Evolutionary conservation across 2,329 filamentous ascomycete species (phyloP).

Genomic region (Chaetomiaceae sp.): DNA sequence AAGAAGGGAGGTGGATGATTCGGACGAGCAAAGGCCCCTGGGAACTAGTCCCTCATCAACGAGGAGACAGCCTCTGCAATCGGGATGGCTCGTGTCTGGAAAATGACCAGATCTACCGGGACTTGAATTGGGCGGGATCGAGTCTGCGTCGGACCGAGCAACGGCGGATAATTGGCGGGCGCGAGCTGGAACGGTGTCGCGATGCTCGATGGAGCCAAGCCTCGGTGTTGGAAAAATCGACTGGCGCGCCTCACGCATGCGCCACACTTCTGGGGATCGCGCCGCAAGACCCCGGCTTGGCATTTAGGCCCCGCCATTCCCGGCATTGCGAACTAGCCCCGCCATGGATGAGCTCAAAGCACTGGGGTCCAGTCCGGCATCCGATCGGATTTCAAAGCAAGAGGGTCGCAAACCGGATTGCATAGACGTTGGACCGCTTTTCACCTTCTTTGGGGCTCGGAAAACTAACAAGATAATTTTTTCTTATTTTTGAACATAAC

Average conservation of each 20-base stretch:
- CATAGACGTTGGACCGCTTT: not conserved
- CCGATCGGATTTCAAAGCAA: constrained; percentile 18
- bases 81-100: not conserved
- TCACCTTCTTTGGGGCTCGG: too few species aligned
- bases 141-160: not conserved
- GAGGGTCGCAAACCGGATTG: not conserved
- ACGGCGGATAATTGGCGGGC: constrained; percentile 7
- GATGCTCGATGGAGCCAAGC: constrained; percentile 12
- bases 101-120: not conserved
- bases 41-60: constrained; percentile 33
- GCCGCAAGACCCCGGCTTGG: not conserved
- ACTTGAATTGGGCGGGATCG: not conserved
- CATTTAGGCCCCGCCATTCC: too few species aligned
- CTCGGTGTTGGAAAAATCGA: constrained; percentile 13
- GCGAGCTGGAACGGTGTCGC: constrained; percentile 8
- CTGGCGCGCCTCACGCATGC: constrained; percentile 11
- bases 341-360: constrained; percentile 1
- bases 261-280: constrained; percentile 4
- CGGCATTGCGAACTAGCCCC: constrained; percentile 10
- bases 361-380: not conserved
- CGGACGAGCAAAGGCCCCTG: constrained; percentile 16
- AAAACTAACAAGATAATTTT: too few species aligned
- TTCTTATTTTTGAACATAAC: too few species aligned
- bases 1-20: constrained; percentile 24
- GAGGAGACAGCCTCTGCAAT: not conserved